Evolutionary conservation across 169 alveolate genomes (phyloP).

Genomic region (Toxoplasma gondii): DNA sequence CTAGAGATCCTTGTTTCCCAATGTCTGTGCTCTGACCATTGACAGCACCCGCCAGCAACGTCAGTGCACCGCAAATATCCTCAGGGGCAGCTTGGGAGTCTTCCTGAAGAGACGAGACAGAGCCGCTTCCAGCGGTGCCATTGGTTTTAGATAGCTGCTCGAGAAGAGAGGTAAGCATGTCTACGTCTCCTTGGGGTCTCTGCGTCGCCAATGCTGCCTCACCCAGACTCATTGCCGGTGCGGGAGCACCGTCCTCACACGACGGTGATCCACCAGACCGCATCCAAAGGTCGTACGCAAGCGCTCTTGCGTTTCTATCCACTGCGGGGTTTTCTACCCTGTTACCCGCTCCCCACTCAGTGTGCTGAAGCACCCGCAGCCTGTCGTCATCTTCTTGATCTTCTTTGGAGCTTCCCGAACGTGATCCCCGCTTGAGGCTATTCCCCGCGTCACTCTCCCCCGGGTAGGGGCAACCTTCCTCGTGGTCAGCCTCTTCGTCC

Average conservation of each 20-base stretch:
- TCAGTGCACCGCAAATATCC: not conserved
- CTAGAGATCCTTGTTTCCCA: too few relatives aligned
- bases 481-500: not conserved
- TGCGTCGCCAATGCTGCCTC: not conserved
- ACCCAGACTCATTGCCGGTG: not conserved
- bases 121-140: not conserved
- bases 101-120: not conserved
- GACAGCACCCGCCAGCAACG: not conserved
- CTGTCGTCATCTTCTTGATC: not conserved
- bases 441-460: not conserved
- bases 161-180: conserved; percentile 8
- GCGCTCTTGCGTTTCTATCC: not conserved
- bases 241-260: not conserved
- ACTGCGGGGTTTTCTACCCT: not conserved
- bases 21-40: too few relatives aligned
- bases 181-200: not conserved
- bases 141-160: not conserved
- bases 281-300: not conserved
- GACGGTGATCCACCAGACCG: not conserved
- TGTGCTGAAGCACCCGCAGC: not conserved
- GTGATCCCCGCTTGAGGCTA: not conserved
- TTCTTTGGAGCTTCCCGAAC: conserved; percentile 16
- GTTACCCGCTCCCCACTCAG: not conserved
- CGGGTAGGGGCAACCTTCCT: not conserved
- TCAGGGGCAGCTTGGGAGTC: not conserved